phyloP scores from a whole-genome alignment of 2,329 filamentous ascomycete species.

The Trichothecium roseum region DNA sequence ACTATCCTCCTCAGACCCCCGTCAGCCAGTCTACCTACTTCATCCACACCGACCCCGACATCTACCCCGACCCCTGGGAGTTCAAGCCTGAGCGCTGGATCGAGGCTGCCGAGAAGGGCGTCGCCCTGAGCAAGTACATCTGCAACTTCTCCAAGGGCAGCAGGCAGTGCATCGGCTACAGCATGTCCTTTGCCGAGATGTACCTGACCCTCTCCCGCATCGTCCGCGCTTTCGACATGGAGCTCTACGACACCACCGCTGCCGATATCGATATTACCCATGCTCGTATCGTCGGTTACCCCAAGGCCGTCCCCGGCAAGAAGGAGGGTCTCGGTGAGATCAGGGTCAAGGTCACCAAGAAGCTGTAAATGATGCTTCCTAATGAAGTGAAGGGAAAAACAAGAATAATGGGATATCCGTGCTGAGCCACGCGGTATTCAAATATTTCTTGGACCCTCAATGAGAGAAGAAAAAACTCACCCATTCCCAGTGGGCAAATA shows the following conservation, averaged over 20 bases:
- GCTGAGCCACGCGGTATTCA: too few relatives aligned
- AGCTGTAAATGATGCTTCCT: too few relatives aligned
- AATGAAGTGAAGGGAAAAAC: too few relatives aligned
- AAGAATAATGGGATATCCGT: too few relatives aligned
- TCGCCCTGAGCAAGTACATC: constrained; percentile 7
- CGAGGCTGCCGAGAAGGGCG: constrained; percentile 3
- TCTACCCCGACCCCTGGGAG: constrained; percentile 6
- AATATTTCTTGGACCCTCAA: too few relatives aligned
- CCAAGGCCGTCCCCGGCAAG: constrained; percentile 5
- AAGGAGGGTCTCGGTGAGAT: constrained; percentile 4
- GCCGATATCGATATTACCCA: constrained; percentile 5
- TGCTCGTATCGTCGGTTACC: constrained; percentile 6
- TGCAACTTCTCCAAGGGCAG: constrained; percentile 10
- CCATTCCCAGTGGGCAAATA: too few relatives aligned
- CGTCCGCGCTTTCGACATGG: constrained; percentile 9
- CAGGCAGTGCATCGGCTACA: constrained; percentile 10
- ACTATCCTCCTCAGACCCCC: too few relatives aligned
- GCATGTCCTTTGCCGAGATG: constrained; percentile 8
- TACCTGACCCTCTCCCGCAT: constrained; percentile 8
- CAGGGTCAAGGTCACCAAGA: constrained; percentile 7
- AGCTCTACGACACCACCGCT: constrained; percentile 8
- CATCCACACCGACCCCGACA: too few relatives aligned
- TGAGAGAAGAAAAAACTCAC: too few relatives aligned
- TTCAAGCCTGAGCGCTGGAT: constrained; percentile 12
- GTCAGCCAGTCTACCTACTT: too few relatives aligned